phyloP scores from a whole-genome alignment of 495 filamentous ascomycete species.

The Penicillium bovifimosum region DNA sequence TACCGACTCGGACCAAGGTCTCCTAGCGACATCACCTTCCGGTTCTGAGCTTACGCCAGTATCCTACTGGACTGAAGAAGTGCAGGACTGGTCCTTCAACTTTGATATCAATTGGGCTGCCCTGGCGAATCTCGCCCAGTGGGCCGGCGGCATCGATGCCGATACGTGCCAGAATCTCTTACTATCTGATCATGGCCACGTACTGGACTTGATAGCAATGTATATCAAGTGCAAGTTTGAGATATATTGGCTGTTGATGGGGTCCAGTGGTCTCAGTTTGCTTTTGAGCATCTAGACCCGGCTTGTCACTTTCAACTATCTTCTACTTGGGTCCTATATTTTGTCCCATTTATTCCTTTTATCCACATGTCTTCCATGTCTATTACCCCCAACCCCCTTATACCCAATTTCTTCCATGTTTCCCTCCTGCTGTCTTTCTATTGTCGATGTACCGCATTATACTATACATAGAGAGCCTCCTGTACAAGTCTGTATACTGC shows the following conservation, averaged over 20 bases:
- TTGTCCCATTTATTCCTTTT: no score
- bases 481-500: background rate
- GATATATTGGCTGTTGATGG: background rate
- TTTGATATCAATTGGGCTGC: constrained; percentile 1
- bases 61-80: background rate
- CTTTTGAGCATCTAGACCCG: background rate
- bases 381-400: background rate
- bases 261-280: background rate
- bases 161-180: background rate
- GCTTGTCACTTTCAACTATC: background rate
- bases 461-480: background rate
- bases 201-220: constrained; percentile 6
- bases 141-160: background rate
- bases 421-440: background rate
- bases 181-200: background rate
- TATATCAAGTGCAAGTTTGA: constrained; percentile 2
- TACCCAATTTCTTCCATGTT: background rate
- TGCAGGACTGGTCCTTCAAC: background rate
- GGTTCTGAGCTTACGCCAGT: background rate
- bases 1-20: background rate
- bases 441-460: background rate
- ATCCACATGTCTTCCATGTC: no score
- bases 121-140: background rate
- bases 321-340: no score
- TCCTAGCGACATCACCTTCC: background rate